A percentile compares a stretch with the other conserved stretches of the same genome.
Conservation (phyloP, 2,329 filamentous ascomycete species). For the Talaromyces marneffei region DNA sequence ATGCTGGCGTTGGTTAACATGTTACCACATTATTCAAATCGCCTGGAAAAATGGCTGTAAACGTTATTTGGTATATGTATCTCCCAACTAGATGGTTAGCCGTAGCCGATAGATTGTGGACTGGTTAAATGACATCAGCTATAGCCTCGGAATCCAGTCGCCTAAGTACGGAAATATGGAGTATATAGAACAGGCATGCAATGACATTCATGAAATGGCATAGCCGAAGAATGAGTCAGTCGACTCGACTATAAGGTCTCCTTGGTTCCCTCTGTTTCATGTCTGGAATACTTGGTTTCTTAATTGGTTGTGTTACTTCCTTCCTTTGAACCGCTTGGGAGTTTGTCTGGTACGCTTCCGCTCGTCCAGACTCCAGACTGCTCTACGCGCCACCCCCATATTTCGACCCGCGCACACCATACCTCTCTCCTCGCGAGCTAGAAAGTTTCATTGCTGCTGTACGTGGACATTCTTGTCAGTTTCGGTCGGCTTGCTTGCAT, state of each 20-base stretch:
- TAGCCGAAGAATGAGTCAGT: slow-evolving; percentile 4
- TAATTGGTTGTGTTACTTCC: not conserved
- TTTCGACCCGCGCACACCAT: not conserved
- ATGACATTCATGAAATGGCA: not conserved
- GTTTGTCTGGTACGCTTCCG: not conserved
- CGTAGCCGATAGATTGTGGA: not conserved
- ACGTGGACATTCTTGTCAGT: not conserved
- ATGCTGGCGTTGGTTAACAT: not conserved
- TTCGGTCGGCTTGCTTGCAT: not conserved
- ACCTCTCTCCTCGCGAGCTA: not conserved
- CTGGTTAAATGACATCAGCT: not conserved
- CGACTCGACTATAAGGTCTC: not conserved
- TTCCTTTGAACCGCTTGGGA: not conserved
- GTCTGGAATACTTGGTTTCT: not conserved
- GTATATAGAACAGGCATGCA: not conserved
- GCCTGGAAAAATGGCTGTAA: not conserved
- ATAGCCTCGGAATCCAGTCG: slow-evolving; percentile 4
- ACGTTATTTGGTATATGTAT: too few species aligned
- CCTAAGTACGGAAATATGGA: not conserved
- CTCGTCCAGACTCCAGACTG: slow-evolving; percentile 3
- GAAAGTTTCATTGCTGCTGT: not conserved
- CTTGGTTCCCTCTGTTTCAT: not conserved
- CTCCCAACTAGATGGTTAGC: too few species aligned
- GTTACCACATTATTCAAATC: not conserved
- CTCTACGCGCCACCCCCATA: slow-evolving; percentile 1